A percentile compares a stretch with the other conserved stretches of the same genome.
These are phyloP conservation scores for Boletus patriciae DNA, from an alignment of 768 basidiomycete genomes.

Conservation along the genomic window DNA sequence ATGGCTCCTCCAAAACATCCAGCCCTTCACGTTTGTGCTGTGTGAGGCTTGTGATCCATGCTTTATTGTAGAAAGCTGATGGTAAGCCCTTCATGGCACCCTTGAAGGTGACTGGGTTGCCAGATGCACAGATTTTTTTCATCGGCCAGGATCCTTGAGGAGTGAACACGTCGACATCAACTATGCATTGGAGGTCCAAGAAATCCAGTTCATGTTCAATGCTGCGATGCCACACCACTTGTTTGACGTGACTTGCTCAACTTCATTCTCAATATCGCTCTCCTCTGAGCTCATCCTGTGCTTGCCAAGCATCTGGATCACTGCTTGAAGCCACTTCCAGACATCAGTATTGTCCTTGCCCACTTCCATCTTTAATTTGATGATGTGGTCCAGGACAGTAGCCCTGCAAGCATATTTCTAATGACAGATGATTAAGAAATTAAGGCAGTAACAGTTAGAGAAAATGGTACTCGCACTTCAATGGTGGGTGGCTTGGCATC, in stretches of 20 bases:
- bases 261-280: neutral
- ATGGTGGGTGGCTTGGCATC: neutral
- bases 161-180: neutral
- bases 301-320: constrained; percentile 7
- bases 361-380: neutral
- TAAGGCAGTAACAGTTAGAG: neutral
- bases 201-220: neutral
- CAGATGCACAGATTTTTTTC: neutral
- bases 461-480: neutral
- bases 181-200: neutral
- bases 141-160: neutral
- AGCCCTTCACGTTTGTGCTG: neutral
- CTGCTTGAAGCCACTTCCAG: constrained; percentile 7
- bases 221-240: neutral
- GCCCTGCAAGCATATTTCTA: neutral
- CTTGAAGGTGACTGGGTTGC: neutral
- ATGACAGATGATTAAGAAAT: neutral
- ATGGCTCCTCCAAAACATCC: neutral
- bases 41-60: neutral
- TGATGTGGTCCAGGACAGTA: neutral
- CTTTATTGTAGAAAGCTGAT: neutral
- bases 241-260: neutral
- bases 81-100: neutral
- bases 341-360: neutral
- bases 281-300: constrained; percentile 18